Conservation (phyloP, 306 rosid genomes). For the Datisca glomerata region DNA sequence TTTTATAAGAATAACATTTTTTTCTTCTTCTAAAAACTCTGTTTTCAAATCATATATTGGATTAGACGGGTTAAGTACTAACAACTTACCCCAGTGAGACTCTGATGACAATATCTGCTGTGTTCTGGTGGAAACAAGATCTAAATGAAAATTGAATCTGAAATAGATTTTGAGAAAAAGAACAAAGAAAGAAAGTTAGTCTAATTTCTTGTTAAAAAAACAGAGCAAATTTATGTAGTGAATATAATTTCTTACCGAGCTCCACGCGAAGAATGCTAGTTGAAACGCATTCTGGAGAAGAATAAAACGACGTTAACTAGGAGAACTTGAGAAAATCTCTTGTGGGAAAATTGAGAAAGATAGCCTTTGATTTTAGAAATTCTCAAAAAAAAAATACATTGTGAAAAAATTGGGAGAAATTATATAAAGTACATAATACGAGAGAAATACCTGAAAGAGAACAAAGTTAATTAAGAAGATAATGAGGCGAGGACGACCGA, state of each 20-base stretch:
- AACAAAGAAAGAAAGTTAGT: no score
- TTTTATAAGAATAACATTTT: no score
- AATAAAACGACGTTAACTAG: background rate
- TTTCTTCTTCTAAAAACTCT: no score
- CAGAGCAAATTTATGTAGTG: background rate
- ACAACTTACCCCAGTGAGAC: slow-evolving; percentile 44
- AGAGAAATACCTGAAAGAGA: slow-evolving; percentile 49
- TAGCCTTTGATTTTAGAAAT: background rate
- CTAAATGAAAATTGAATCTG: slow-evolving; percentile 23
- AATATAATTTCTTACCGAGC: slow-evolving; percentile 32
- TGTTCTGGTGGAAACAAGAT: slow-evolving; percentile 37
- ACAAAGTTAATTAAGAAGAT: slow-evolving; percentile 59
- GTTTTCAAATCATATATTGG: no score
- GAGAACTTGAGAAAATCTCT: background rate
- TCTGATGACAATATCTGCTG: slow-evolving; percentile 35
- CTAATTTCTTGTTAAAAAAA: no score
- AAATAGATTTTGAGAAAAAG: slow-evolving; percentile 2
- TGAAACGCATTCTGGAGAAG: slow-evolving; percentile 63
- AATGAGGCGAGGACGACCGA: slow-evolving; percentile 42
- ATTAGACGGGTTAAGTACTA: no score
- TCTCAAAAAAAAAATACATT: no score
- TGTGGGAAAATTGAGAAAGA: background rate
- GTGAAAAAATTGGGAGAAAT: background rate
- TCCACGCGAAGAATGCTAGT: slow-evolving; percentile 66
- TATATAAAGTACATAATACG: background rate